These are phyloP conservation scores for Actinomortierella wolfii DNA, from an alignment of 371 early-diverging fungal genomes.

Conservation along the genomic window DNA sequence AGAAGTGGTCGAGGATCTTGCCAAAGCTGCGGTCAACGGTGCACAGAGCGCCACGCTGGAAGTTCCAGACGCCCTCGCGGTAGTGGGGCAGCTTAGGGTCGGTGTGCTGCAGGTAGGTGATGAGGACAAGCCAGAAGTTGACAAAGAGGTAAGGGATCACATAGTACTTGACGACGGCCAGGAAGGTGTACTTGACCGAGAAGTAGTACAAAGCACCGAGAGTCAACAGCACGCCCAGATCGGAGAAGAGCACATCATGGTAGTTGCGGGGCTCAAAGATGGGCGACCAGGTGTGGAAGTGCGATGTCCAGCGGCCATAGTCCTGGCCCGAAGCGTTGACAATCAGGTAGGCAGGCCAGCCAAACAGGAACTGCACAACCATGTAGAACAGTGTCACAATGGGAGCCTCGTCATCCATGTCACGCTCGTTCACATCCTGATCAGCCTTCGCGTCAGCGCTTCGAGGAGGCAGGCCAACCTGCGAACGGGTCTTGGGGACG, in stretches of 20 bases:
- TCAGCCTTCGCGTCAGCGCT: constrained; percentile 39
- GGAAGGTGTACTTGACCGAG: constrained; percentile 55
- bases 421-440: constrained; percentile 50
- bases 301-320: constrained; percentile 77
- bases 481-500: constrained; percentile 72
- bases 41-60: constrained; percentile 80
- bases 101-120: constrained; percentile 91
- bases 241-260: constrained; percentile 67
- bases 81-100: constrained; percentile 84
- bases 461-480: constrained; percentile 52
- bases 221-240: constrained; percentile 66
- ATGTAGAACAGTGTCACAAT: constrained; percentile 62
- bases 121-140: constrained; percentile 87
- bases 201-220: constrained; percentile 59
- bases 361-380: constrained; percentile 69
- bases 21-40: constrained; percentile 89
- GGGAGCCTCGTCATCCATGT: constrained; percentile 69
- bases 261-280: constrained; percentile 77
- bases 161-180: constrained; percentile 77
- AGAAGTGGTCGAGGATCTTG: constrained; percentile 74
- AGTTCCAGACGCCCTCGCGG: constrained; percentile 78
- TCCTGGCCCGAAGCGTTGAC: constrained; percentile 75
- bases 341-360: constrained; percentile 86
- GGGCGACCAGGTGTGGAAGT: constrained; percentile 77
- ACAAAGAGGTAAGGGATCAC: constrained; percentile 83